Evolutionary conservation across 1,139 yeast species (phyloP).

Genomic region (Hyphopichia buzzinii): DNA sequence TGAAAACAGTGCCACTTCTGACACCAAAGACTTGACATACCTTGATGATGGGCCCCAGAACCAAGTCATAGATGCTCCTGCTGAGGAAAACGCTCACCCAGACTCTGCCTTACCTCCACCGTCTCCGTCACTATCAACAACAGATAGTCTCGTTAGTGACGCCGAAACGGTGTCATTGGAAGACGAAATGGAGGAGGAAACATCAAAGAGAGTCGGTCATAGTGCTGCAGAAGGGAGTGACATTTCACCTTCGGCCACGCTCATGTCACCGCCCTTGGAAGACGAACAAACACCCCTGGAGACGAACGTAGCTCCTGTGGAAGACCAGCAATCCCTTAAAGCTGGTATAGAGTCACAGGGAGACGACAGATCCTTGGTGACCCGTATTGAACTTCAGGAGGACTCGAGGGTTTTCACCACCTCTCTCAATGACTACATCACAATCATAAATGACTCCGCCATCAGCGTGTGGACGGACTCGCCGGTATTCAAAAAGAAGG

Average conservation of each 20-base stretch:
- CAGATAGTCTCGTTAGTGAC: conserved; percentile 15
- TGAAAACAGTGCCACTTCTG: neutral
- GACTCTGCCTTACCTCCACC: neutral
- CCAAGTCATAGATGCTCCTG: no score
- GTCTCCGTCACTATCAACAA: neutral
- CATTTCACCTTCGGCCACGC: neutral
- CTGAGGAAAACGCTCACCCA: neutral
- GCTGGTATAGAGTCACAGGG: no score
- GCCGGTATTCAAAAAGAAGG: neutral
- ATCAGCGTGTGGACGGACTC: neutral
- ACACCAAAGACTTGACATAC: neutral
- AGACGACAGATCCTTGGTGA: no score
- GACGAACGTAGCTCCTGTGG: no score
- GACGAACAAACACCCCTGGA: neutral
- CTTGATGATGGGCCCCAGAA: no score
- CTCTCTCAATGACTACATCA: neutral
- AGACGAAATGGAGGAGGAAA: conserved; percentile 10
- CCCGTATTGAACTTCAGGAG: neutral
- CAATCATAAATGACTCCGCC: neutral
- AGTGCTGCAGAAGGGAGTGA: no score
- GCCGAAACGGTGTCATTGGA: conserved; percentile 25
- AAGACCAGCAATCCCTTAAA: no score
- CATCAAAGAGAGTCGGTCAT: no score
- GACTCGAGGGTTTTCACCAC: neutral
- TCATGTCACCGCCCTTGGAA: neutral